phyloP scores from a whole-genome alignment of 306 rosid genomes.

The Citrullus colocynthis region DNA sequence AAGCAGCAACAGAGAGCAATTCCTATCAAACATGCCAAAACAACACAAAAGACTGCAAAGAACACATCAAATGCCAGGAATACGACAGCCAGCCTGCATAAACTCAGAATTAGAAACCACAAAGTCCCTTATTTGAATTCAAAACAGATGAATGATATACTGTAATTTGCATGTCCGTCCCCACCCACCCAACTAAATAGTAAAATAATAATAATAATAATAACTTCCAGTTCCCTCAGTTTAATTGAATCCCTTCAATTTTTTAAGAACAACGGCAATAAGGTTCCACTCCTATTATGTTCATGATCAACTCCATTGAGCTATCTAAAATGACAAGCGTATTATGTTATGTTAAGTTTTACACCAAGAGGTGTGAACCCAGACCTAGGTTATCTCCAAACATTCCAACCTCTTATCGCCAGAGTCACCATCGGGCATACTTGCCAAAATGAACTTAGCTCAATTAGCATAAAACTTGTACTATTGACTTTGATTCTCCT shows the following conservation, averaged over 20 bases:
- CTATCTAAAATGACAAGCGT: not conserved
- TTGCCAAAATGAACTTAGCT: too few relatives aligned
- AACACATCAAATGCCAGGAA: slow-evolving; percentile 95
- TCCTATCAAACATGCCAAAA: slow-evolving; percentile 95
- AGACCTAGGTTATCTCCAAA: too few relatives aligned
- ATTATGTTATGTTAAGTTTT: not conserved
- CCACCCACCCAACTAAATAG: not conserved
- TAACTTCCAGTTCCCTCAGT: not conserved
- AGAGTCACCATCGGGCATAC: too few relatives aligned
- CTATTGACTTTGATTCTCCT: too few relatives aligned
- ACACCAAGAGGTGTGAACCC: too few relatives aligned
- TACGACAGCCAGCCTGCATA: slow-evolving; percentile 85
- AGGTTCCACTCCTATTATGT: not conserved
- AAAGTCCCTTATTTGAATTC: not conserved
- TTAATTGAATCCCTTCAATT: not conserved
- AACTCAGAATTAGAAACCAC: slow-evolving; percentile 20
- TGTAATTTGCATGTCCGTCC: not conserved
- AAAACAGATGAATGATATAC: not conserved
- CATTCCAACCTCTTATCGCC: too few relatives aligned
- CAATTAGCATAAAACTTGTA: too few relatives aligned
- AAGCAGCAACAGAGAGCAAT: slow-evolving; percentile 96
- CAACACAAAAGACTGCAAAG: slow-evolving; percentile 94
- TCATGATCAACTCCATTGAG: not conserved
- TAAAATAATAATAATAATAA: not conserved
- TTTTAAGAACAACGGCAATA: not conserved